Evolutionary conservation across 495 filamentous ascomycete species (phyloP), one percentile per base, ranked within the genome.

Genomic region (Penicillium salamii): DNA sequence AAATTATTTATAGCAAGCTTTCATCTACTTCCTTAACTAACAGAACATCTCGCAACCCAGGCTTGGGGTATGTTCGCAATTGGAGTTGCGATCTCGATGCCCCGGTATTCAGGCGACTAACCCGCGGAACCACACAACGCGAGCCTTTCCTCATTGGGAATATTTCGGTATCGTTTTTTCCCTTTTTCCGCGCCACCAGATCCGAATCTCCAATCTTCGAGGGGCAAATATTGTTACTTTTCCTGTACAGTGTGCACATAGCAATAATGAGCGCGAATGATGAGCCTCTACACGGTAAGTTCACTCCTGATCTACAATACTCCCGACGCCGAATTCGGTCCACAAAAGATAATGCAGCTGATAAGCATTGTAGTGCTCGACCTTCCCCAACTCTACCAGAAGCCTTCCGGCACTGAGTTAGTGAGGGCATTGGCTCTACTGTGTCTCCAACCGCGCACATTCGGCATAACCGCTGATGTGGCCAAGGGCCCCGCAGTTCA

Each of bases 351-450:
- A 58, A 57, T 68, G 63, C 38, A 52, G 61, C 68, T 77, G 68
- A 76, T 70, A 72, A 74, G 65, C 32, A 28, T 31, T 14, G 37
- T 61, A 77, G 77, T 77, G 66, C 63, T 80, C 50, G 78, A 81
- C 36, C 67, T 83, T 38, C 78, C 78, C 46, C 74, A 75, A 44
- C 66, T 80, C 42, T 71, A 79, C 63, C 65, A 59, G 37, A 72
- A 75, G 44, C 78, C 79, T 3, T 71, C 74, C 0, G 71, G 69
- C 24, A 67, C 70, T 18, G 67, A 70, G 13, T 66, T 83, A 21
- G 42, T 79, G 15, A 63, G 66, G 31, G 58, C 70, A 12, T 62
- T 83, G 12, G 58, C 72, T 17, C 50, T 71, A 7, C 56, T 82
- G n/a, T 57, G 66, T 20, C 47, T 78, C 31, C 59, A 71, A 49